Conservation (phyloP, 2,329 filamentous ascomycete genomes). For the Paraphoma chrysanthemicola region DNA sequence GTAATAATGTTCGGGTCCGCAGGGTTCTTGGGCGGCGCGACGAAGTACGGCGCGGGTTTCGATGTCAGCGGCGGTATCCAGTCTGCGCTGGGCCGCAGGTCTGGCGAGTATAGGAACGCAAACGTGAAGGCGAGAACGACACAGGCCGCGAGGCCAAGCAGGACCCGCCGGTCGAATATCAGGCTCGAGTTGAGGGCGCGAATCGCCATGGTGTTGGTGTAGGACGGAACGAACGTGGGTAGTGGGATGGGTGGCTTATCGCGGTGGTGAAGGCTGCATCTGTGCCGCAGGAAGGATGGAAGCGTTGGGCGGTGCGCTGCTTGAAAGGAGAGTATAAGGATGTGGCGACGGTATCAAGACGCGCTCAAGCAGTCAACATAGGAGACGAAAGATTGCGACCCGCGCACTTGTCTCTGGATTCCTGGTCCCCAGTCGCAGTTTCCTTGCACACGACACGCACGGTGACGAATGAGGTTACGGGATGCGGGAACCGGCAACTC, state of each 20-base stretch:
- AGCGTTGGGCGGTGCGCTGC: not conserved
- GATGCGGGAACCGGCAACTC: constrained; percentile 3
- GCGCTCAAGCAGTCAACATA: not conserved
- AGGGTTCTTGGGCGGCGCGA: constrained; percentile 29
- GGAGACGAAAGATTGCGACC: constrained; percentile 2
- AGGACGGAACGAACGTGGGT: constrained; percentile 7
- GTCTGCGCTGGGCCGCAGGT: constrained; percentile 28
- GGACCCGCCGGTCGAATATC: constrained; percentile 34
- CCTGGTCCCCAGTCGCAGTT: not conserved
- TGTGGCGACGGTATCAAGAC: no score
- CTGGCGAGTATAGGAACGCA: constrained; percentile 35
- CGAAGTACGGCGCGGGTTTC: constrained; percentile 27
- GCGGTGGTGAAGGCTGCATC: constrained; percentile 14
- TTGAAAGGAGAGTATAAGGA: no score
- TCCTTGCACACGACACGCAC: constrained; percentile 7
- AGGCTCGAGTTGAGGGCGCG: constrained; percentile 33
- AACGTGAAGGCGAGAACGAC: constrained; percentile 33
- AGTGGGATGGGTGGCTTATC: constrained; percentile 1
- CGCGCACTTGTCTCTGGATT: not conserved
- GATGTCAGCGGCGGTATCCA: constrained; percentile 35
- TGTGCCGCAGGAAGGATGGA: constrained; percentile 6
- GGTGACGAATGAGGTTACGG: constrained; percentile 5
- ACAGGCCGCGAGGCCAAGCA: constrained; percentile 26
- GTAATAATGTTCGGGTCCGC: constrained; percentile 37
- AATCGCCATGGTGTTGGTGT: constrained; percentile 20